These are phyloP conservation scores for Cairneyella variabilis DNA, from an alignment of 495 filamentous ascomycete species.

Conservation along the genomic window DNA sequence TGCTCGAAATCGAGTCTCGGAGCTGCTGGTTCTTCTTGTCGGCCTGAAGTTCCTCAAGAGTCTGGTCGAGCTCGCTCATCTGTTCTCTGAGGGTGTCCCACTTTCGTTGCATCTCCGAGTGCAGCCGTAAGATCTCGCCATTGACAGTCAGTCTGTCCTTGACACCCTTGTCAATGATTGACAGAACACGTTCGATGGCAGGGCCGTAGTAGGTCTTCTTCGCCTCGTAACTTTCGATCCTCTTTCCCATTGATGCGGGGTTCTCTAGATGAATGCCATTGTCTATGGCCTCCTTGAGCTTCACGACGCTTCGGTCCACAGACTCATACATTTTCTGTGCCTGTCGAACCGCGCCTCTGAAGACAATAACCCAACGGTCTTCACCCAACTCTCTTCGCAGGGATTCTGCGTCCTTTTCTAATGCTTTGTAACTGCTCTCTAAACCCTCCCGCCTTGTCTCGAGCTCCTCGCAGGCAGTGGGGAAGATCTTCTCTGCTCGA, in stretches of 20 bases:
- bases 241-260: constrained; percentile 62
- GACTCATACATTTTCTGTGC: constrained; percentile 94
- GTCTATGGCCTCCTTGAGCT: constrained; percentile 78
- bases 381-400: constrained; percentile 86
- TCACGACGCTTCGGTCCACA: constrained; percentile 76
- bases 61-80: constrained; percentile 69
- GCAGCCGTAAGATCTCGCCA: constrained; percentile 82
- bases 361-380: constrained; percentile 92
- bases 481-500: constrained; percentile 72
- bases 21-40: constrained; percentile 67
- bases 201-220: constrained; percentile 94
- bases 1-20: constrained; percentile 89
- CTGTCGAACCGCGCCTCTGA: constrained; percentile 87
- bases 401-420: constrained; percentile 83
- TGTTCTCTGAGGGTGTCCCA: constrained; percentile 72
- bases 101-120: constrained; percentile 74
- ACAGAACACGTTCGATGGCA: constrained; percentile 86
- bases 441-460: constrained; percentile 64
- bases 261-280: constrained; percentile 66
- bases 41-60: constrained; percentile 66
- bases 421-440: constrained; percentile 73
- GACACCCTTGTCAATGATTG: constrained; percentile 89
- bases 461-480: constrained; percentile 85
- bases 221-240: constrained; percentile 88
- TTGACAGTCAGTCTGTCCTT: constrained; percentile 90